phyloP scores from a whole-genome alignment of 2,329 filamentous ascomycete species.

The Xylaria sp. region DNA sequence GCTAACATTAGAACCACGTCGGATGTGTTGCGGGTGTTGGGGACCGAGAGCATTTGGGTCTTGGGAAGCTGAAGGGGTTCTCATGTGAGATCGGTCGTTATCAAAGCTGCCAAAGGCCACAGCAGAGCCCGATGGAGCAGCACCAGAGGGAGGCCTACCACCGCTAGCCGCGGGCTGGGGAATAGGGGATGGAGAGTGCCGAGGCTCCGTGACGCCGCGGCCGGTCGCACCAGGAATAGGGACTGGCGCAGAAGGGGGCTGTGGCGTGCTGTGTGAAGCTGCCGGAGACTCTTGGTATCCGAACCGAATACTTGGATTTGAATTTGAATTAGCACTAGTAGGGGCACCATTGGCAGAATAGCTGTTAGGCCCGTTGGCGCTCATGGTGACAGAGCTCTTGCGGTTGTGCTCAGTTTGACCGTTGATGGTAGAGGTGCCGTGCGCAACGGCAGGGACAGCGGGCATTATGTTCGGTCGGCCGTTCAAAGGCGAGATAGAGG shows the following conservation, averaged over 20 bases:
- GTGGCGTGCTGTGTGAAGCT: slow-evolving; percentile 74
- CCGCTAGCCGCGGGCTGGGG: slow-evolving; percentile 87
- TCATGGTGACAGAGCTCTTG: slow-evolving; percentile 93
- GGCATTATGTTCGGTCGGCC: slow-evolving; percentile 79
- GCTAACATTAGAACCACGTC: slow-evolving; percentile 85
- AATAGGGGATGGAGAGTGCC: slow-evolving; percentile 91
- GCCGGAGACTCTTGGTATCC: slow-evolving; percentile 79
- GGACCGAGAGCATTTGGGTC: slow-evolving; percentile 69
- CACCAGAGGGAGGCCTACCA: slow-evolving; percentile 83
- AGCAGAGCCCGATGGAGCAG: slow-evolving; percentile 70
- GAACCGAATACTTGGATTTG: slow-evolving; percentile 82
- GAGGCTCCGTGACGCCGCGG: slow-evolving; percentile 82
- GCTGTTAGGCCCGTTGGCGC: slow-evolving; percentile 79
- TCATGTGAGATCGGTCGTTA: slow-evolving; percentile 76
- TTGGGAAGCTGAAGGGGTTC: slow-evolving; percentile 72
- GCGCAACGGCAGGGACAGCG: slow-evolving; percentile 72
- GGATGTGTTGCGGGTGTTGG: slow-evolving; percentile 77
- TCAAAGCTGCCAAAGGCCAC: slow-evolving; percentile 87
- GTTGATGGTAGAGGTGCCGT: slow-evolving; percentile 74
- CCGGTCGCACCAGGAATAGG: slow-evolving; percentile 71
- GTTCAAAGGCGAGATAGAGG: slow-evolving; percentile 83
- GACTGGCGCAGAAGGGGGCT: slow-evolving; percentile 67
- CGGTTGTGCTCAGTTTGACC: slow-evolving; percentile 77
- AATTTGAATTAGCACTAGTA: slow-evolving; percentile 65
- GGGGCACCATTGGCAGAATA: slow-evolving; percentile 82